Base-by-base conservation (phyloP, 306 rosid genomes). In the Rosa rugosa region DNA sequence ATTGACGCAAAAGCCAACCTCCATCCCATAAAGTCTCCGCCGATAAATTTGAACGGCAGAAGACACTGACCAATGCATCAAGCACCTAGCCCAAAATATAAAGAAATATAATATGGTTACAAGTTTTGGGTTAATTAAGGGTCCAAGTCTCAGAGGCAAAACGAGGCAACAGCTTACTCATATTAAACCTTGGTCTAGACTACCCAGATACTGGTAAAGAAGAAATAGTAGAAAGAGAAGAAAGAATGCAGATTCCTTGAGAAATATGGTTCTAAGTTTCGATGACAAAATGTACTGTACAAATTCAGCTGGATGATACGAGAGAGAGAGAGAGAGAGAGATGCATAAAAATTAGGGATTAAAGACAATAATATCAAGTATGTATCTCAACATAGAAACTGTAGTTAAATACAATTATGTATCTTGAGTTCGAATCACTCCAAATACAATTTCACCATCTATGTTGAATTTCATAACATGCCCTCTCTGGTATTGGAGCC, bases 1-100 rank as follows among this genome's bases (percentile, higher is more conserved):
- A 81, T 93, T 92, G 99, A 62, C 97, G 91, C 88, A 94, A 85
- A 85, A 95, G 99, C 99, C 99, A 95, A 79, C 97, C 99, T 34
- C 97, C 99, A 67, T 92, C 93, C 99, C 99, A 95, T 81, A 92
- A 80, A 73, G 92, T 85, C 82, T 91, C 97, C 25, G 99, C 91
- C 75, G 99, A 91, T 83, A 95, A 79, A 80, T 86, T 92, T 73
- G 96, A 86, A 78, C 98, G 96, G 82, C 94, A 86, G 74, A 90
- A 91, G 60, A 95, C 93, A 86, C 83, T 87, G 75, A 92, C 97
- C 86, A 95, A 86, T 59, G 95, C 90, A 86, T 95, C 96, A 72
- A 95, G 91, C 73, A 92, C 97, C 99, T 95, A 83, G 54, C 18
- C 80, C 84, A 79, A 69, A 14, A 81, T 54, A 67, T n/a, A 73